Base-by-base conservation (phyloP, 805 yeast species). In the Yamadazyma phyllophila region DNA sequence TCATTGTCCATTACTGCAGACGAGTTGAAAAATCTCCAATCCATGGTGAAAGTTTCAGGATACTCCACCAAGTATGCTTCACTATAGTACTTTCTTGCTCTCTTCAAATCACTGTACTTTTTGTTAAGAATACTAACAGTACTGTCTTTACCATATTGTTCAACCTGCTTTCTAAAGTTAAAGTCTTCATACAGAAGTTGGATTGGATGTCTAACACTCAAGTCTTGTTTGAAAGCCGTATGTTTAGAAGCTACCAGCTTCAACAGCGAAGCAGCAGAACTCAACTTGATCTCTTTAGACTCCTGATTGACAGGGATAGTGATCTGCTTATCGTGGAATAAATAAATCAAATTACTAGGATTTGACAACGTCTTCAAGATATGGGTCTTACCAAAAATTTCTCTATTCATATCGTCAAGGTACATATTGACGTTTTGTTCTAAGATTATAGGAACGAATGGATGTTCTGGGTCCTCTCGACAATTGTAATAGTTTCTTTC, bases 21-120 rank as follows among this genome's bases (percentile, higher is more conserved):
- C 26, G 44, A 32, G 36, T 49, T 48, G 33, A 44, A 47, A 36
- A 51, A 51, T 33, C 52, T 51, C 46, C 49, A 51, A 39, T 51
- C 55, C 27, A 49, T 17, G 20, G 36, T 41, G 29, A 34, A 39
- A 10, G 26, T 13, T 0, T 30, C 43, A 24, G 41, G 41, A n/a
- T 30, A 11, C 1, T 47, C 50, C 12, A 17, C 14, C 33, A 47
- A 27, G 30, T 49, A 49, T 3, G 53, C 55, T 38, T 51, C 53
- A 27, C 47, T 30, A 26, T 39, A 51, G 35, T 51, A 49, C 31
- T 36, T 49, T 27, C 47, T 45, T 2, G 53, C 55, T 36, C 50
- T 42, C 43, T 44, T 48, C 1, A 40, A 36, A n/a, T 41, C 48
- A 32, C 39, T 38, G 32, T 51, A 51, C 34, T 49, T 45, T 2